These are phyloP conservation scores for Striga asiatica DNA, from an alignment of 257 asterid genomes.

Conservation along the genomic window DNA sequence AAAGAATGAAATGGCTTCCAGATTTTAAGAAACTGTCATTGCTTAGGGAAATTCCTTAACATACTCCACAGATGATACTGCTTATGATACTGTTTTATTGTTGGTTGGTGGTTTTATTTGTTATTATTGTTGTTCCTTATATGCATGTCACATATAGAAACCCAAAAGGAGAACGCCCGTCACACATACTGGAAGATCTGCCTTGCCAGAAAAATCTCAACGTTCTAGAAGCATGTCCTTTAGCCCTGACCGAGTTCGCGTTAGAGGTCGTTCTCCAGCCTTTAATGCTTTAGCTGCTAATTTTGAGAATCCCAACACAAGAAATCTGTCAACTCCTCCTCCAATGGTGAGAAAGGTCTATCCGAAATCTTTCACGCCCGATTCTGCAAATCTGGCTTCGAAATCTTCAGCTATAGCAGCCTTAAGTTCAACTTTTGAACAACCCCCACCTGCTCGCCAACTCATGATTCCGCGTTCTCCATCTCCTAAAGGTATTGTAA, in stretches of 20 bases:
- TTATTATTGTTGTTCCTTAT: background rate
- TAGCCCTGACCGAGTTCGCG: constrained; percentile 98
- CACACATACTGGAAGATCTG: constrained; percentile 71
- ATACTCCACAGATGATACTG: too few species aligned
- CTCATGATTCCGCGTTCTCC: constrained; percentile 47
- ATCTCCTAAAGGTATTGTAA: constrained; percentile 45
- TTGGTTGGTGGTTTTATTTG: too few species aligned
- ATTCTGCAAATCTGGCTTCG: constrained; percentile 38
- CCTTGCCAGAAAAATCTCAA: constrained; percentile 76
- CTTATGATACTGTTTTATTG: too few species aligned
- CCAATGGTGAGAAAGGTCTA: constrained; percentile 71
- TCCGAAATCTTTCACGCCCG: constrained; percentile 85
- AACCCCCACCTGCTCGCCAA: constrained; percentile 53
- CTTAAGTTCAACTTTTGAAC: constrained; percentile 50
- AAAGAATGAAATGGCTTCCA: too few species aligned
- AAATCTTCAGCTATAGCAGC: constrained; percentile 70
- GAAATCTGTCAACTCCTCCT: constrained; percentile 95
- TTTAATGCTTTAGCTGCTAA: constrained; percentile 93
- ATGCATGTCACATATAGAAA: constrained; percentile 41
- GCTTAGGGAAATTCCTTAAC: too few species aligned
- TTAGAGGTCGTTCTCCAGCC: constrained; percentile 96
- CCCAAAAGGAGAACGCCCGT: constrained; percentile 73
- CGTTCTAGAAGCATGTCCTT: constrained; percentile 96
- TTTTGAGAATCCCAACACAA: constrained; percentile 65
- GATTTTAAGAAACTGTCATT: too few species aligned